Percentiles rank a stretch among this genome's conserved stretches.
These are phyloP conservation scores for thale cress (Arabidopsis thaliana) DNA, from an alignment of 345 rosid species.

Conservation along the genomic window DNA sequence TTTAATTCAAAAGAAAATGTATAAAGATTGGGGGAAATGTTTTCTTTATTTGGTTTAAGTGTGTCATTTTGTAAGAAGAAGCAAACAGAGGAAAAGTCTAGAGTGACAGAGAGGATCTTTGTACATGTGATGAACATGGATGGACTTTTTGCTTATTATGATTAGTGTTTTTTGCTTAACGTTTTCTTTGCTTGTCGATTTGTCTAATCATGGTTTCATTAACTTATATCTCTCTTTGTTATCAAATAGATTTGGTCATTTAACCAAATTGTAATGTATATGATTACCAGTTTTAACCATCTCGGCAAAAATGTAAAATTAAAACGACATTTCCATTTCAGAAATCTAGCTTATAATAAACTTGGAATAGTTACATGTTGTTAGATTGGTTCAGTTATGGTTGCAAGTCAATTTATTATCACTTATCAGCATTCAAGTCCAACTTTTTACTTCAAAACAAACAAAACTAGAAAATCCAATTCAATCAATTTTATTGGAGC, in stretches of 20 bases:
- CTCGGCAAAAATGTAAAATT: not conserved
- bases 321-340: not conserved
- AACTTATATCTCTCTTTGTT: not conserved
- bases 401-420: not conserved
- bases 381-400: not conserved
- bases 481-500: too few relatives aligned
- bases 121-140: slow-evolving; percentile 44
- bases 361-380: not conserved
- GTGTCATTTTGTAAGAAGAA: slow-evolving; percentile 35
- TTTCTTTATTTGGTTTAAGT: slow-evolving; percentile 1
- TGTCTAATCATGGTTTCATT: slow-evolving; percentile 3
- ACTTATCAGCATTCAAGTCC: not conserved
- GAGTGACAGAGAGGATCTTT: slow-evolving; percentile 46
- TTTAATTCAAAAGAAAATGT: not conserved
- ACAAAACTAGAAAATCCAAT: too few relatives aligned
- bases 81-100: slow-evolving; percentile 34
- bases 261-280: not conserved
- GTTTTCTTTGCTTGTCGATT: slow-evolving; percentile 11
- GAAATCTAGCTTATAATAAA: not conserved
- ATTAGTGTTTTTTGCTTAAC: slow-evolving; percentile 9
- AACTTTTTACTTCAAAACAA: not conserved
- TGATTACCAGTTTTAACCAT: not conserved
- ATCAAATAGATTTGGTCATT: not conserved
- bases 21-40: not conserved
- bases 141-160: slow-evolving; percentile 32